Conservation (phyloP, 257 asterid genomes). For the Oldenlandia corymbosa region DNA sequence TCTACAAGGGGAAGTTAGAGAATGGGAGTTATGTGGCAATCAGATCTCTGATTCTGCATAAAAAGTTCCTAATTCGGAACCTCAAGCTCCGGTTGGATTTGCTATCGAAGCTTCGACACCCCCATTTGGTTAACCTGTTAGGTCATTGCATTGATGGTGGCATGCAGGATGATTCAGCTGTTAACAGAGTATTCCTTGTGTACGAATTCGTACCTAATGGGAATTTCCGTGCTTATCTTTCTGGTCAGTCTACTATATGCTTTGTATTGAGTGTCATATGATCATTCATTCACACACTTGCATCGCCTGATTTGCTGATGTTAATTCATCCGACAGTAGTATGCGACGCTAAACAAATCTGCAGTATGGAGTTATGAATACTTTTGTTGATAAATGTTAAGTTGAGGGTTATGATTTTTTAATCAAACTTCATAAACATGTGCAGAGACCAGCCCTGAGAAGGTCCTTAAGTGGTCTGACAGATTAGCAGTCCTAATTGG, state of each 20-base stretch:
- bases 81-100: constrained; percentile 69
- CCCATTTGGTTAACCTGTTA: constrained; percentile 65
- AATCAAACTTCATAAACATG: constrained; percentile 17
- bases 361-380: neutral
- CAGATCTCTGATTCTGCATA: constrained; percentile 49
- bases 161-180: constrained; percentile 55
- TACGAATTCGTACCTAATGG: constrained; percentile 80
- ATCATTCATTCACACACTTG: neutral
- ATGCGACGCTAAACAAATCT: neutral
- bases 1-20: constrained; percentile 78
- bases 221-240: constrained; percentile 63
- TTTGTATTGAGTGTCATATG: constrained; percentile 1
- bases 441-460: constrained; percentile 61
- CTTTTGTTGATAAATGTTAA: constrained; percentile 1
- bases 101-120: constrained; percentile 86
- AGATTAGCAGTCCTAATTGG: constrained; percentile 80
- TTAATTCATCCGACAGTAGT: neutral
- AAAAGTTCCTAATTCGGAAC: constrained; percentile 55
- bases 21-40: constrained; percentile 59
- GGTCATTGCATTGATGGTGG: constrained; percentile 84
- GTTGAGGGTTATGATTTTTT: constrained; percentile 14
- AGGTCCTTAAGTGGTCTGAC: constrained; percentile 75
- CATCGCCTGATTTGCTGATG: neutral
- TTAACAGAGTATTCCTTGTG: constrained; percentile 65
- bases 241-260: constrained; percentile 43